These are phyloP conservation scores for Vigna radiata DNA, from an alignment of 306 rosid genomes.

Conservation along the genomic window DNA sequence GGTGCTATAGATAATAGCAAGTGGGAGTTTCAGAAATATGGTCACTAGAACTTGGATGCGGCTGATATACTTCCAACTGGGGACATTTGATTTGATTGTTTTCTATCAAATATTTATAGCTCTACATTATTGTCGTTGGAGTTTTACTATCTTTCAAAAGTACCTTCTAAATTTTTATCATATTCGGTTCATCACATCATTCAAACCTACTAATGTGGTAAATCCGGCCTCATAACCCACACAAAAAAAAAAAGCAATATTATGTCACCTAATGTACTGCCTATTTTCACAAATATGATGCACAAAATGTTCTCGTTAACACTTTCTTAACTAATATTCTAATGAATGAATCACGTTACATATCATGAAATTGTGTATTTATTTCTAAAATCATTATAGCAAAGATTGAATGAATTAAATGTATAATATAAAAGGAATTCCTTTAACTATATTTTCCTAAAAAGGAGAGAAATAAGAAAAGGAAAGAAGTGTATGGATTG, in stretches of 20 bases:
- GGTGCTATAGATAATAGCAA: slow-evolving; percentile 75
- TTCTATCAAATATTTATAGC: not conserved
- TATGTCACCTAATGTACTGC: not conserved
- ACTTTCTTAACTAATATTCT: no score
- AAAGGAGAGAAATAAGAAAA: no score
- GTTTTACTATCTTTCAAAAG: not conserved
- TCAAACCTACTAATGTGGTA: not conserved
- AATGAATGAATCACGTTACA: no score
- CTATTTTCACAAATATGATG: not conserved
- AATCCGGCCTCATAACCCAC: not conserved
- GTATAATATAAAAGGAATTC: no score
- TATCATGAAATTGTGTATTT: no score
- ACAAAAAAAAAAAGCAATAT: not conserved
- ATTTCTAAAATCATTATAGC: no score
- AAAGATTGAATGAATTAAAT: no score
- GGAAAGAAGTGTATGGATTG: no score
- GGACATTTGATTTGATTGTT: slow-evolving; percentile 15
- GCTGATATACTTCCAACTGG: slow-evolving; percentile 5
- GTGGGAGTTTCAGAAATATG: slow-evolving; percentile 97
- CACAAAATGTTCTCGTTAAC: no score
- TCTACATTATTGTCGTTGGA: slow-evolving; percentile 7
- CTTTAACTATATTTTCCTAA: no score
- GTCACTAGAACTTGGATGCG: slow-evolving; percentile 65
- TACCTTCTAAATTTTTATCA: not conserved
- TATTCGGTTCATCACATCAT: not conserved